These are phyloP conservation scores for Hsuehochloa calcarea DNA, from an alignment of 176 grass and related monocot species.

Conservation along the genomic window DNA sequence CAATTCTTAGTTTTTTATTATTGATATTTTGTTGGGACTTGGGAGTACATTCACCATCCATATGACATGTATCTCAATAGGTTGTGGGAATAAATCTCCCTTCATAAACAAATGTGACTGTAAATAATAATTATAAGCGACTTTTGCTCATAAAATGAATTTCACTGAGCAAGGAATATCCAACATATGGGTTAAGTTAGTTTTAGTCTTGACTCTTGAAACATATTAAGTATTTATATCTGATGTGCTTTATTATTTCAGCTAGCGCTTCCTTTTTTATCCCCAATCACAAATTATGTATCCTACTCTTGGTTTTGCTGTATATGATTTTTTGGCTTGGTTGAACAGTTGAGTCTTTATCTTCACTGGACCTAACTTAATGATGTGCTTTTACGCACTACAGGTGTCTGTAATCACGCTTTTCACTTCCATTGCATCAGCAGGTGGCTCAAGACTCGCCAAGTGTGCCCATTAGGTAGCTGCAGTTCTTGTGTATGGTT, in stretches of 20 bases:
- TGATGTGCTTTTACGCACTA: neutral
- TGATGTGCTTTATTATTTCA: neutral
- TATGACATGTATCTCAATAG: neutral
- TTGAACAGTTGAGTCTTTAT: neutral
- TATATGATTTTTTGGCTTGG: neutral
- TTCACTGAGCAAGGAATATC: neutral
- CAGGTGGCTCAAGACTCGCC: conserved; percentile 99
- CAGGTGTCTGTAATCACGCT: conserved; percentile 99
- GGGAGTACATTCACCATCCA: neutral
- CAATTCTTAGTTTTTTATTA: neutral
- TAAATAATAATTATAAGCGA: neutral
- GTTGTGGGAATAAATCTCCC: neutral
- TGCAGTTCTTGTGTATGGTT: neutral
- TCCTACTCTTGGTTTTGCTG: neutral
- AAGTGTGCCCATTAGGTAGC: conserved; percentile 97
- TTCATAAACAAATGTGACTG: neutral
- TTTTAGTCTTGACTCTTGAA: neutral
- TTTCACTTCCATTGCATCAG: conserved; percentile 99
- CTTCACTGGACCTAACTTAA: conserved; percentile 8
- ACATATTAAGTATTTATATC: neutral
- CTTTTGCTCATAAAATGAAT: neutral
- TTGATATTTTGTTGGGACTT: neutral
- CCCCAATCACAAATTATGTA: neutral
- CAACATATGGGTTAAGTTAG: neutral
- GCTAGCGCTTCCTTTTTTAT: neutral